Conservation (phyloP, 164 flowering plant genomes). For the Liquidambar formosana region DNA sequence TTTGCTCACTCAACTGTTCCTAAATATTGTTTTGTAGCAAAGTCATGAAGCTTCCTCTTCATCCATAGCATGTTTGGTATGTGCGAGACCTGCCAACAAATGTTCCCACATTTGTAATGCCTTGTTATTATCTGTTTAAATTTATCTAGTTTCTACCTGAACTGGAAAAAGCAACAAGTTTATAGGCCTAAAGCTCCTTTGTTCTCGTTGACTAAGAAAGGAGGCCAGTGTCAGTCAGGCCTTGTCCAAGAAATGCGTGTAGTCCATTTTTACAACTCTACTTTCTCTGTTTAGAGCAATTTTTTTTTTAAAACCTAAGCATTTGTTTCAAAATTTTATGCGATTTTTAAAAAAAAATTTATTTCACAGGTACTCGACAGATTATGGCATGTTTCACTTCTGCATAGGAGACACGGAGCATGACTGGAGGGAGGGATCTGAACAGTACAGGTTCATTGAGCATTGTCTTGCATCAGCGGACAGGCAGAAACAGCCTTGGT, state of each 20-base stretch:
- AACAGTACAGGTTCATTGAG: constrained; percentile 75
- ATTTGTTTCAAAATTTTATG: background rate
- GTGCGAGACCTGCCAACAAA: background rate
- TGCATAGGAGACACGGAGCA: constrained; percentile 88
- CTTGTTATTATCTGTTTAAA: background rate
- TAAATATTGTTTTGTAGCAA: no score
- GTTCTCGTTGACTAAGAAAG: no score
- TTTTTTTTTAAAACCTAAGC: background rate
- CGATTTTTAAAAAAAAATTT: no score
- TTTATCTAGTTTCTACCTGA: background rate
- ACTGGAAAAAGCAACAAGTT: background rate
- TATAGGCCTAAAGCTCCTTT: no score
- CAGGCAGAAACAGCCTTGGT: constrained; percentile 83
- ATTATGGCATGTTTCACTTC: constrained; percentile 88
- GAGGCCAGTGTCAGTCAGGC: no score
- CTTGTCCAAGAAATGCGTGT: no score
- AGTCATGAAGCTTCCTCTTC: background rate
- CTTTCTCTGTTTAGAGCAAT: background rate
- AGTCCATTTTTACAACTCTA: no score
- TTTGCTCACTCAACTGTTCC: no score
- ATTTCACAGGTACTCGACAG: constrained; percentile 68
- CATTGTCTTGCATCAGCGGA: constrained; percentile 75
- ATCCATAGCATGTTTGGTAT: background rate
- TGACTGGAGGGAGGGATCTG: constrained; percentile 89
- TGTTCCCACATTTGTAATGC: background rate